Base-by-base conservation (phyloP, 768 basidiomycete species). In the Tricholoma furcatifolium region DNA sequence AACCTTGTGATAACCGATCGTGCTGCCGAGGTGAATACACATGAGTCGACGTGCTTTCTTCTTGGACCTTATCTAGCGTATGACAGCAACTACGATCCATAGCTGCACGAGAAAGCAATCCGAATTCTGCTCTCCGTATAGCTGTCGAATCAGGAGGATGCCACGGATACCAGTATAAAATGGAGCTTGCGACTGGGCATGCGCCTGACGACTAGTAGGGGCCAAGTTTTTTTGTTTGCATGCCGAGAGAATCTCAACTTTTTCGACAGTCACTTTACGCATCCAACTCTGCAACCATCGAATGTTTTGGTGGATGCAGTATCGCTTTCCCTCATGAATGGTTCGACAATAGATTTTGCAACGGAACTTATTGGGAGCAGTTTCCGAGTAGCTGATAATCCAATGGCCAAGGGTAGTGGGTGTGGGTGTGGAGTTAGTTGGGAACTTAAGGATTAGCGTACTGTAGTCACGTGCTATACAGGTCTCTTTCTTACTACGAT, bases 351-450 rank as follows among this genome's bases (percentile, higher is more conserved):
- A 39, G 93, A 97, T 67, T 95, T 85, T 64, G 88, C 90, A 0
- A 96, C 93, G 0, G 96, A 98, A 69, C 81, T 98, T 34, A 98
- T 98, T 61, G 96, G 96, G 11, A 91, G 89, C 65, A 87, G 84
- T 41, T 99, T 99, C 68, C 76, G 88, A 10, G 70, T 98, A 2
- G 65, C 79, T 8, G 83, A 88, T 20, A 99, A 98, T 60, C 96
- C 96, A 0, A 91, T 92, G 67, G 88, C 95, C 0, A 87, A 92
- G 59, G 92, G 92, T 2, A 83, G 80, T 41, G 91, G 91, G 0
- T 98, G 96, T 57, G 95, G 96, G 1, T 99, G 96, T 62, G 96
- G 96, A 14, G 86, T 98, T 18, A 95, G 93, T 64, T 97, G 93
- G 94, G 93, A 95, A 65, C 74, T 92, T 51, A 91, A 91, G 64